These are phyloP conservation scores for Yamadazyma trypodendri DNA, from an alignment of 1,139 yeast species.

Conservation along the genomic window DNA sequence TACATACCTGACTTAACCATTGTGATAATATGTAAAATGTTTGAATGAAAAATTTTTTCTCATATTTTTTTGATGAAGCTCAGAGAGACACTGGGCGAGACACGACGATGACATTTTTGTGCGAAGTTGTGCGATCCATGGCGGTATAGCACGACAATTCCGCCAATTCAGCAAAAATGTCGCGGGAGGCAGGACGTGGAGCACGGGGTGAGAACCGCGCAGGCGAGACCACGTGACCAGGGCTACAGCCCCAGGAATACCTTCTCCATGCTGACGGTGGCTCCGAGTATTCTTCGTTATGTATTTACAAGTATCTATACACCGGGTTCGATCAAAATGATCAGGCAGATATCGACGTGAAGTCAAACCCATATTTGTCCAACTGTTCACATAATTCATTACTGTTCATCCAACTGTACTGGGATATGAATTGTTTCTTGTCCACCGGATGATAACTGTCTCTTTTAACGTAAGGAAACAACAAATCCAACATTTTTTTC, in stretches of 20 bases:
- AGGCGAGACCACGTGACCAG: neutral
- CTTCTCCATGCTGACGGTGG: too few relatives aligned
- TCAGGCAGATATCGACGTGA: conserved; percentile 13
- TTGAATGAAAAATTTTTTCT: conserved; percentile 14
- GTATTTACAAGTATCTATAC: conserved; percentile 3
- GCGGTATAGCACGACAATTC: conserved; percentile 1
- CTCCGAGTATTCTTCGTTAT: neutral
- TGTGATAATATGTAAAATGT: conserved; percentile 19
- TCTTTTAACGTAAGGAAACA: conserved; percentile 54
- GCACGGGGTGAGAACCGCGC: too few relatives aligned
- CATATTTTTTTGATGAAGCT: conserved; percentile 1
- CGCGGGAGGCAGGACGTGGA: too few relatives aligned
- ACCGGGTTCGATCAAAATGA: neutral
- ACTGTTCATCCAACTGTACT: conserved; percentile 38
- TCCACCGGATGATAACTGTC: conserved; percentile 43
- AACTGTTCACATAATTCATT: conserved; percentile 43
- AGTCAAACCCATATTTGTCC: conserved; percentile 34
- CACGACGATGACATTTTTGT: neutral
- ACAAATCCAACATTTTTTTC: conserved; percentile 53
- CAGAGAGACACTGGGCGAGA: conserved; percentile 4
- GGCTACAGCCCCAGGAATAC: too few relatives aligned
- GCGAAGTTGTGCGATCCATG: too few relatives aligned
- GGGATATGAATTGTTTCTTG: conserved; percentile 29
- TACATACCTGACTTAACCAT: conserved; percentile 69
- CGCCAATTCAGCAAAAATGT: neutral